Conservation (phyloP, 495 filamentous ascomycete genomes). For the Talaromyces proteolyticus region DNA sequence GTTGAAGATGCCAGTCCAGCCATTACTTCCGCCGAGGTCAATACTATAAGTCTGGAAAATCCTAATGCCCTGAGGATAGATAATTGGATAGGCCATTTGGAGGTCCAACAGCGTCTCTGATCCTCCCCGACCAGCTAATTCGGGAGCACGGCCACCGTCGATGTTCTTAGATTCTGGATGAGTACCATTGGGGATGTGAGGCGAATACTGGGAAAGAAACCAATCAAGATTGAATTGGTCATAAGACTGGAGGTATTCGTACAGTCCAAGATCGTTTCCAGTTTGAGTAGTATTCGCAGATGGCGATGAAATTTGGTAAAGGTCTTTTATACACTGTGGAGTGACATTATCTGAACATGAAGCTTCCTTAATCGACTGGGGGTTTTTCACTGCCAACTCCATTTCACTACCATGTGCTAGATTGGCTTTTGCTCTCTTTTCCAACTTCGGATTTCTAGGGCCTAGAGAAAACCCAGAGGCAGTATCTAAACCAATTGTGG, state of each 20-base stretch:
- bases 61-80: constrained; percentile 42
- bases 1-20: constrained; percentile 21
- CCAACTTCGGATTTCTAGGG: not conserved
- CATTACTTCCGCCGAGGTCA: constrained; percentile 34
- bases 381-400: not conserved
- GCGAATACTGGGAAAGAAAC: constrained; percentile 41
- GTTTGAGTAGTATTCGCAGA: constrained; percentile 29
- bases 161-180: constrained; percentile 22
- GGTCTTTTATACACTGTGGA: constrained; percentile 36
- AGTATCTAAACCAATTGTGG: constrained; percentile 21
- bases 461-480: not conserved
- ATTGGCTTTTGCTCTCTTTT: not conserved
- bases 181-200: constrained; percentile 20
- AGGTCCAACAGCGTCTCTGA: constrained; percentile 26
- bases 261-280: constrained; percentile 34
- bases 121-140: constrained; percentile 9
- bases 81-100: constrained; percentile 23
- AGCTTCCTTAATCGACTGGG: not conserved
- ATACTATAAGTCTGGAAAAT: constrained; percentile 30
- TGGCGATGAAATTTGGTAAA: constrained; percentile 37
- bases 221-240: constrained; percentile 44
- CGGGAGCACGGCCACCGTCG: constrained; percentile 18
- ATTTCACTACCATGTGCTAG: not conserved
- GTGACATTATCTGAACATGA: constrained; percentile 31
- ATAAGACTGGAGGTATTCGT: constrained; percentile 9